Evolutionary conservation across 2,329 filamentous ascomycete species (phyloP).

Genomic region (Diaporthe destruens): DNA sequence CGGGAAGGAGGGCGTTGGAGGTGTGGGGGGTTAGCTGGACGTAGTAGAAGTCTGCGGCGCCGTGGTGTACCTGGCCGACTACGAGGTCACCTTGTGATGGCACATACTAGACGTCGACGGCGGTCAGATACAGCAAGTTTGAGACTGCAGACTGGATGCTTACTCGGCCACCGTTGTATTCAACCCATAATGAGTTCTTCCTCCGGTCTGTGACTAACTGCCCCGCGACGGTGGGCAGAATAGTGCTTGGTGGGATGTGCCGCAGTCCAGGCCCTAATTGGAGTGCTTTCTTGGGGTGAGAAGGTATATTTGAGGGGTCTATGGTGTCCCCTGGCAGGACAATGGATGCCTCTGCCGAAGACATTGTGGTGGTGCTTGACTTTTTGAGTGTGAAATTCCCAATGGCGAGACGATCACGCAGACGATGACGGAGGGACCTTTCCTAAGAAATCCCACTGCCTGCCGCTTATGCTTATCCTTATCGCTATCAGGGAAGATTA

Average conservation of each 20-base stretch:
- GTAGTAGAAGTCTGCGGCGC: conserved; percentile 81
- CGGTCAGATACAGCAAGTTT: conserved; percentile 45
- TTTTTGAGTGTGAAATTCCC: neutral
- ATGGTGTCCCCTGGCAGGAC: conserved; percentile 87
- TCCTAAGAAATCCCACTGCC: conserved; percentile 35
- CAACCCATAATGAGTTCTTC: conserved; percentile 85
- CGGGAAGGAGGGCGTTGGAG: conserved; percentile 77
- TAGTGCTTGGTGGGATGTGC: conserved; percentile 81
- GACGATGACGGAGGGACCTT: neutral
- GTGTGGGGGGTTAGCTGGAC: conserved; percentile 79
- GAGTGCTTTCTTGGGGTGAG: conserved; percentile 76
- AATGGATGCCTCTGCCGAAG: conserved; percentile 61
- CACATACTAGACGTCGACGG: conserved; percentile 71
- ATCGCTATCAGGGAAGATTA: conserved; percentile 35
- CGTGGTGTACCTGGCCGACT: conserved; percentile 86
- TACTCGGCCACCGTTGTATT: conserved; percentile 78
- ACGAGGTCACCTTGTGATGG: conserved; percentile 87
- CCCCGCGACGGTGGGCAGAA: conserved; percentile 76
- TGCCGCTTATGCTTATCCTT: conserved; percentile 27
- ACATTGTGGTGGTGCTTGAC: conserved; percentile 59
- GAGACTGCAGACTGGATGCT: conserved; percentile 46
- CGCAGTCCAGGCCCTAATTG: conserved; percentile 87
- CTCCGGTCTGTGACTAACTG: conserved; percentile 75
- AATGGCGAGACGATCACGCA: conserved; percentile 14
- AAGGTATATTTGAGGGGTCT: conserved; percentile 74